Base-by-base conservation (phyloP, 179 eudicot species). In the Nepenthes alata region DNA sequence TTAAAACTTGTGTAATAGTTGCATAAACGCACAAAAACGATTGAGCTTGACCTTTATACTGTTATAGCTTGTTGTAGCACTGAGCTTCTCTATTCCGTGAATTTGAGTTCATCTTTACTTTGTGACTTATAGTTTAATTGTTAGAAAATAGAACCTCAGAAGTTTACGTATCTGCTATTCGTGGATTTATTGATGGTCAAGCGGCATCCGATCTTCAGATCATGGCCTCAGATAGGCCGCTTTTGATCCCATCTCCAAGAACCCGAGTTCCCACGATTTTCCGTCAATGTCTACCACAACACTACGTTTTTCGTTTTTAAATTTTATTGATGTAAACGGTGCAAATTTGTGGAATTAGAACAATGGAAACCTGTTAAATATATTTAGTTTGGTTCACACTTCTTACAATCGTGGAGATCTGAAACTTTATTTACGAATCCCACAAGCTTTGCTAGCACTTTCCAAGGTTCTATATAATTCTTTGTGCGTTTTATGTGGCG, bases 191-290 rank as follows among this genome's bases (percentile, higher is more conserved):
- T 62, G 71, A 61, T 68, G 76, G 47, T 75, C 35, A 35, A 70
- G 66, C 13, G 60, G 78, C 12, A 38, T 70, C 3, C 78, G 84
- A 72, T 71, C 67, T 63, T 74, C 59, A 59, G 73, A 78, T 84
- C 80, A 86, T 80, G 86, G 65, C 67, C 67, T 77, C 78, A 2
- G 54, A 77, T 58, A 64, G 73, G 47, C 65, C 81, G 9, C 69
- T 81, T 67, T 73, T 83, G 78, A 77, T 67, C 64, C 78, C 85
- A 64, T 83, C 81, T 2, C 81, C 80, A 54, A 16, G 69, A 63
- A 78, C 76, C 76, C 78, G 1, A 65, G 62, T 64, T 5, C 67
- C 60, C 57, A 64, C 61, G 81, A 81, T 0, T 59, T 73, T 12
- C 72, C 81, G 3, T 59, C 62, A 51, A 52, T 25, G 25, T 25